Conservation (phyloP, 768 basidiomycete species). For the Hypholoma fasciculare region DNA sequence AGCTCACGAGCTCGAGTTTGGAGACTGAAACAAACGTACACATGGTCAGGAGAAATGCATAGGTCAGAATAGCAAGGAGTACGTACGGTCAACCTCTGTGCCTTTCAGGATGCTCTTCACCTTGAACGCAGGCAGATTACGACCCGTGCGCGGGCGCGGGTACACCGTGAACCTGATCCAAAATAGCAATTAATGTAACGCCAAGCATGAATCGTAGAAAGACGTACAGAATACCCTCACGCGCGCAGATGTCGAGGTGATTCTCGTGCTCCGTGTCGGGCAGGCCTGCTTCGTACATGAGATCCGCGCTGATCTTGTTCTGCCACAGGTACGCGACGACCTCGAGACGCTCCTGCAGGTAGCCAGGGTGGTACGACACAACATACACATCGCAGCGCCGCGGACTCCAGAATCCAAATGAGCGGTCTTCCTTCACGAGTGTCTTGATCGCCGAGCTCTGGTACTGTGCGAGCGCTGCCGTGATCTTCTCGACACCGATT, state of each 20-base stretch:
- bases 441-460: slow-evolving; percentile 70
- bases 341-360: slow-evolving; percentile 76
- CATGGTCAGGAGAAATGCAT: neutral
- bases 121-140: slow-evolving; percentile 72
- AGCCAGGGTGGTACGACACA: slow-evolving; percentile 74
- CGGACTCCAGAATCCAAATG: slow-evolving; percentile 91
- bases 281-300: slow-evolving; percentile 83
- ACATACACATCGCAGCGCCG: slow-evolving; percentile 86
- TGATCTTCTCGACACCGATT: slow-evolving; percentile 79
- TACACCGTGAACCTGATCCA: slow-evolving; percentile 47
- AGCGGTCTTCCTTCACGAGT: slow-evolving; percentile 74
- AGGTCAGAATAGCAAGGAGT: neutral
- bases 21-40: slow-evolving; percentile 32
- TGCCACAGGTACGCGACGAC: slow-evolving; percentile 78
- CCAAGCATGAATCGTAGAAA: neutral
- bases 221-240: slow-evolving; percentile 82
- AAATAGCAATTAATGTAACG: neutral
- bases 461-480: slow-evolving; percentile 63
- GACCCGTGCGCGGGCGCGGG: slow-evolving; percentile 50
- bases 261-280: slow-evolving; percentile 63
- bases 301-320: slow-evolving; percentile 79
- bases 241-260: slow-evolving; percentile 63
- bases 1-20: slow-evolving; percentile 69
- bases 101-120: slow-evolving; percentile 82
- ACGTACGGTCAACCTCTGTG: slow-evolving; percentile 71